phyloP scores from a whole-genome alignment of 306 rosid species.

The Vicia villosa region DNA sequence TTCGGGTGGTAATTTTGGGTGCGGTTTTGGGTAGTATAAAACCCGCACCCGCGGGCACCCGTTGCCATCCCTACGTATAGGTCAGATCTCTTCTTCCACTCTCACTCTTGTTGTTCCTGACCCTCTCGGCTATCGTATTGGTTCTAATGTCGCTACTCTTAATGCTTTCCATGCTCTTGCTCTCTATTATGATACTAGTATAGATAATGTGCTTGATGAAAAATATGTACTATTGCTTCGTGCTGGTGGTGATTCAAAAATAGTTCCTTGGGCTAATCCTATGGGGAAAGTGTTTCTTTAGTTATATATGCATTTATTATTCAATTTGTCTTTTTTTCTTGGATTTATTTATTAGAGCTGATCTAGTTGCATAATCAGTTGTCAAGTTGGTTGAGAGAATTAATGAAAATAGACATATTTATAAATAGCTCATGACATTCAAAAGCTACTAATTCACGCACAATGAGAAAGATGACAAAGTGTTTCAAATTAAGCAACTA shows the following conservation, averaged over 20 bases:
- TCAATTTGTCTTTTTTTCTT: too few relatives aligned
- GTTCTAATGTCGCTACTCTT: conserved; percentile 91
- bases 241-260: conserved; percentile 97
- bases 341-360: too few relatives aligned
- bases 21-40: too few relatives aligned
- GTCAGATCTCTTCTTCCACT: conserved; percentile 67
- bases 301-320: neutral
- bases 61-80: too few relatives aligned
- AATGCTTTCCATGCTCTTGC: conserved; percentile 78
- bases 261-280: conserved; percentile 97
- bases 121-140: conserved; percentile 77
- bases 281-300: conserved; percentile 86
- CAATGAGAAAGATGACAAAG: conserved; percentile 68
- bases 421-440: too few relatives aligned
- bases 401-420: too few relatives aligned
- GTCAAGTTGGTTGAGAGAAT: too few relatives aligned
- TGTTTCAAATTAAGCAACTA: conserved; percentile 50
- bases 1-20: too few relatives aligned
- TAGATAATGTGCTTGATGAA: conserved; percentile 41
- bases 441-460: conserved; percentile 60
- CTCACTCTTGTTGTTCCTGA: conserved; percentile 90
- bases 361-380: too few relatives aligned
- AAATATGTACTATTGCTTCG: conserved; percentile 79
- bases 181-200: conserved; percentile 34
- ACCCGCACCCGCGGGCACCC: too few relatives aligned